Percentiles rank a stretch among this genome's conserved stretches.
phyloP scores from a whole-genome alignment of 2,329 filamentous ascomycete genomes.

The Aphanocladium album region DNA sequence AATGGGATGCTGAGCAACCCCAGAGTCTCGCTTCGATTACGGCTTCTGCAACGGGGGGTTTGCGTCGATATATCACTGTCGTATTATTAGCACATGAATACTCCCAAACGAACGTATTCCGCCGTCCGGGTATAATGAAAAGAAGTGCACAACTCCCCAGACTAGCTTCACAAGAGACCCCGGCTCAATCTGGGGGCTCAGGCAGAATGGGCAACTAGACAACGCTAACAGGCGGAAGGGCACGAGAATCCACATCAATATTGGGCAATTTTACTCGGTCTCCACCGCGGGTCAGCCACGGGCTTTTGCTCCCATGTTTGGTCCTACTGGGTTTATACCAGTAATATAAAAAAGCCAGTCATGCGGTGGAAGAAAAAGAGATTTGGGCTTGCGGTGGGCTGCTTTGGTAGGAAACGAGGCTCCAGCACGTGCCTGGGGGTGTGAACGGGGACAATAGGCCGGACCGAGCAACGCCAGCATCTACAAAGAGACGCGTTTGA shows the following conservation, averaged over 20 bases:
- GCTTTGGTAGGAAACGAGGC: not conserved
- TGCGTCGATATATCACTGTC: not conserved
- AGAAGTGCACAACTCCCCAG: no score
- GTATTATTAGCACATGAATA: not conserved
- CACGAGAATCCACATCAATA: conserved; percentile 2
- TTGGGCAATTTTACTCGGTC: conserved; percentile 9
- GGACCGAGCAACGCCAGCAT: no score
- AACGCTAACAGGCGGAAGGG: not conserved
- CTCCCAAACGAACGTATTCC: not conserved
- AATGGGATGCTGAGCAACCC: not conserved
- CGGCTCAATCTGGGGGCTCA: not conserved
- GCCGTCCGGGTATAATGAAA: not conserved
- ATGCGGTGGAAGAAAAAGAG: no score
- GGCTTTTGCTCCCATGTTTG: not conserved
- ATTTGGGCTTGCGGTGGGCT: no score
- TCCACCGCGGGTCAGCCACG: conserved; percentile 3
- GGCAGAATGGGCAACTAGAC: no score
- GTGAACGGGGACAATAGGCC: no score
- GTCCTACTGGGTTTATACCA: not conserved
- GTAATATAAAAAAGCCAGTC: no score
- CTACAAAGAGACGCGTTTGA: no score
- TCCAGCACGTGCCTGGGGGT: no score
- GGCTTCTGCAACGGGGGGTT: not conserved
- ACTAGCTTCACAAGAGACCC: no score
- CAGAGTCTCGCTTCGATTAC: not conserved